A percentile compares a stretch with the other conserved stretches of the same genome.
These are phyloP conservation scores for Vigna trinervia DNA, from an alignment of 306 rosid genomes.

Conservation along the genomic window DNA sequence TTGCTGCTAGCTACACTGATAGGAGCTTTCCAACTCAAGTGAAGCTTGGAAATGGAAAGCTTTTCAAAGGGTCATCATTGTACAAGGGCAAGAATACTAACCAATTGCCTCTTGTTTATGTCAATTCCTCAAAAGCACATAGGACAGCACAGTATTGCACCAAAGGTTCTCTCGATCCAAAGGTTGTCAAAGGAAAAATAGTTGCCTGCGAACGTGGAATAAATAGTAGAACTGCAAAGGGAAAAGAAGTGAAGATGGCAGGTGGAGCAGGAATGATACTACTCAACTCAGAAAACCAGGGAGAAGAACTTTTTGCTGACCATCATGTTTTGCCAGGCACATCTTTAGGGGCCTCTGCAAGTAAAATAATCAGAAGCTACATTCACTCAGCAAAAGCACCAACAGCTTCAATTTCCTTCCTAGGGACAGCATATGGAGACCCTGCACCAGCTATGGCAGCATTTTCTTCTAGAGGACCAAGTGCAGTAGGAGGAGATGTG, in stretches of 20 bases:
- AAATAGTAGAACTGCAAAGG: slow-evolving; percentile 50
- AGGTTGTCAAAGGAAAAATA: slow-evolving; percentile 58
- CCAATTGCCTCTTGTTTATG: slow-evolving; percentile 58
- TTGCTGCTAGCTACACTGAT: slow-evolving; percentile 75
- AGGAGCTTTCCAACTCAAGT: slow-evolving; percentile 58
- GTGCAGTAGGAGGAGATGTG: slow-evolving; percentile 51
- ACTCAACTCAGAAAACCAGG: slow-evolving; percentile 52
- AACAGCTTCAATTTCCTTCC: slow-evolving; percentile 54
- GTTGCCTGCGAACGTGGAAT: slow-evolving; percentile 65
- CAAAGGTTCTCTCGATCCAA: slow-evolving; percentile 50
- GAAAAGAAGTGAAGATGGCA: slow-evolving; percentile 61
- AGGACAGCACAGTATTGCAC: slow-evolving; percentile 52
- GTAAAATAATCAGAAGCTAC: slow-evolving; percentile 47
- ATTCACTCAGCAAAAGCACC: slow-evolving; percentile 40
- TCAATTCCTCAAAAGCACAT: slow-evolving; percentile 50
- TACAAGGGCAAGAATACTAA: slow-evolving; percentile 51
- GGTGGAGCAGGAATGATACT: slow-evolving; percentile 70
- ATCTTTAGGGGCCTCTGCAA: slow-evolving; percentile 61
- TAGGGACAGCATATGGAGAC: slow-evolving; percentile 59
- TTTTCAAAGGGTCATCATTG: slow-evolving; percentile 63
- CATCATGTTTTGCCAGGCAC: slow-evolving; percentile 63
- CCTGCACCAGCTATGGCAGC: slow-evolving; percentile 67
- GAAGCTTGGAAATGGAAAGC: slow-evolving; percentile 62
- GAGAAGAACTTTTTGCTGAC: slow-evolving; percentile 72
- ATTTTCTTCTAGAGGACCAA: slow-evolving; percentile 75